These are phyloP conservation scores for Pseudogymnoascus sp. DNA, from an alignment of 2,329 filamentous ascomycete genomes.

Conservation along the genomic window DNA sequence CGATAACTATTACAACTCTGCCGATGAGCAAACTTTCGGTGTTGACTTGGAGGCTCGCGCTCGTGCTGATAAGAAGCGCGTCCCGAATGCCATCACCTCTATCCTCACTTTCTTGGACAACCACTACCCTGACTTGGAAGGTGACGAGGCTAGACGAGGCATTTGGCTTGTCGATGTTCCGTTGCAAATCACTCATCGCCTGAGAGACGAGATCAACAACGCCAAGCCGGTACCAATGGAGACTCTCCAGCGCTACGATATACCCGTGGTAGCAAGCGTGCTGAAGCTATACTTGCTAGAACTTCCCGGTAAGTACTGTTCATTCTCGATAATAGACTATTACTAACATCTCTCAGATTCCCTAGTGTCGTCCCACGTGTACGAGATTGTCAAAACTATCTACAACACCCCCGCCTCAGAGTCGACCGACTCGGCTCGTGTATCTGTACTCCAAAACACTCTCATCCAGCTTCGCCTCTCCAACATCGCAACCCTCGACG, in stretches of 20 bases:
- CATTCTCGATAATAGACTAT: slow-evolving; percentile 23
- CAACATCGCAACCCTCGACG: slow-evolving; percentile 98
- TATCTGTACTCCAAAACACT: slow-evolving; percentile 90
- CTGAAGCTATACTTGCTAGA: slow-evolving; percentile 93
- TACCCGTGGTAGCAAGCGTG: slow-evolving; percentile 86
- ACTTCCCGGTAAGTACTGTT: slow-evolving; percentile 66
- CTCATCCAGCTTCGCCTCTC: slow-evolving; percentile 89
- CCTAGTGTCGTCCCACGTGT: slow-evolving; percentile 95
- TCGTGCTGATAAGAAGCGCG: slow-evolving; percentile 87
- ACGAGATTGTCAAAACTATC: slow-evolving; percentile 97
- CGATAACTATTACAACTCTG: slow-evolving; percentile 98
- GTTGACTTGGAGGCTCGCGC: slow-evolving; percentile 95
- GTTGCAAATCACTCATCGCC: slow-evolving; percentile 71
- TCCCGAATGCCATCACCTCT: slow-evolving; percentile 84
- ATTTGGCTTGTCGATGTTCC: slow-evolving; percentile 96
- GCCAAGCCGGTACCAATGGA: slow-evolving; percentile 72
- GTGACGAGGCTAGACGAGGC: slow-evolving; percentile 81
- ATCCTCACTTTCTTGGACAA: slow-evolving; percentile 93
- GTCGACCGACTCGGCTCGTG: slow-evolving; percentile 65
- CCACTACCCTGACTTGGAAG: slow-evolving; percentile 94
- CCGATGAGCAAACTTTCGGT: slow-evolving; percentile 95
- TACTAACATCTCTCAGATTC: slow-evolving; percentile 56
- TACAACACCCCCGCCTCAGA: slow-evolving; percentile 78
- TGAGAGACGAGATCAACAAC: slow-evolving; percentile 77
- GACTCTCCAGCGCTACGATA: slow-evolving; percentile 77